Base-by-base conservation (phyloP, 2,329 filamentous ascomycete species). In the Colletotrichum godetiae region DNA sequence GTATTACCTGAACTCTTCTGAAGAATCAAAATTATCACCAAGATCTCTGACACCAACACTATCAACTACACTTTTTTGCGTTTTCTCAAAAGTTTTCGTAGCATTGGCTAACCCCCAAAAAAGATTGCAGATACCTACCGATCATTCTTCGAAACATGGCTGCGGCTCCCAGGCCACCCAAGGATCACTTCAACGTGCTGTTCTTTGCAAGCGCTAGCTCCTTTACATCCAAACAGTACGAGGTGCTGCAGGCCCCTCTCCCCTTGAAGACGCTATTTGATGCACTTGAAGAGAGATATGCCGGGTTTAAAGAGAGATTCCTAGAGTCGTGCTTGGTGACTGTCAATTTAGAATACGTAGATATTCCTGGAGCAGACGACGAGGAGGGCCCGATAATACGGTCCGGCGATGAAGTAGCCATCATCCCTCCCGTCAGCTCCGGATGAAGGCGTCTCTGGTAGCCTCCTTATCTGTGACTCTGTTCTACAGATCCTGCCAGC, bases 391-490 rank as follows among this genome's bases (percentile, higher is more conserved):
- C 86, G 31, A 80, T 90, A 68, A 93, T 97, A 70, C 83, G 90
- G 64, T 90, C 90, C 75, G 93, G 92, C 33, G 94, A 97, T 79
- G 95, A 97, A 84, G 94, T 97, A 68, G 95, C 93, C 55, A 93
- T 97, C 46, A 96, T 97, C 70, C 94, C 95, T 42, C 94, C 95
- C 11, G 95, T 97, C 76, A 97, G 94, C 86, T 95, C 94, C 49
- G 94, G 94, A 5, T 97, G 82, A 88, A 46, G 33, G 52, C 22
- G 4, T 24, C 52, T 11, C n/a, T n/a, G 19, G 42, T 15, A 33
- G 57, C 65, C 29, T 60, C 55, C 53, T 6, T 19, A 49, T 35
- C 67, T 27, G 70, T 55, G 71, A 49, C 57, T 62, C 60, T 57
- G 70, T 52, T 58, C 35, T 33, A 49, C 27, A 5, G 13, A 33